Conservation (phyloP, 345 rosid species). For the Moricandia arvensis region DNA sequence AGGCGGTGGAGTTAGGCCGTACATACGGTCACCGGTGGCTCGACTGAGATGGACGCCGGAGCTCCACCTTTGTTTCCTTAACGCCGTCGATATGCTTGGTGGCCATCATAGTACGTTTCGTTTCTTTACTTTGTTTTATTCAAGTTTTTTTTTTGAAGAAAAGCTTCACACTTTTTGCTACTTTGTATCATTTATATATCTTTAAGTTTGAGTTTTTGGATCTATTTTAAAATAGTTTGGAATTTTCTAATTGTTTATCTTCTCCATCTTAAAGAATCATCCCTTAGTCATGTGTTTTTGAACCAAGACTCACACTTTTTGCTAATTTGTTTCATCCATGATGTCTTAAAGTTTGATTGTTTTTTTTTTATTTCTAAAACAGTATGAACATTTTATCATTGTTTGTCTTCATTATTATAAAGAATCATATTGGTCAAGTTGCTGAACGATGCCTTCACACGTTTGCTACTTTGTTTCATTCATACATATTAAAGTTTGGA, state of each 20-base stretch:
- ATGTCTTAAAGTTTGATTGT: background rate
- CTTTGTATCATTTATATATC: background rate
- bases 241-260: background rate
- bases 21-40: slow-evolving; percentile 86
- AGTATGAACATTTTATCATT: background rate
- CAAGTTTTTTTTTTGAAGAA: background rate
- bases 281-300: background rate
- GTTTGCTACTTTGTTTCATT: background rate
- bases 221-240: background rate
- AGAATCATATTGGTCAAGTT: background rate
- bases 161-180: background rate
- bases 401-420: background rate
- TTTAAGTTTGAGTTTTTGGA: background rate
- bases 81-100: slow-evolving; percentile 86
- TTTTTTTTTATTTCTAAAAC: background rate
- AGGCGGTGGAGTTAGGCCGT: slow-evolving; percentile 75
- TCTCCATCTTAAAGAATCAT: background rate
- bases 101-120: slow-evolving; percentile 72
- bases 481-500: background rate
- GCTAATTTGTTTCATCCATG: background rate
- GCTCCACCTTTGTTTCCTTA: slow-evolving; percentile 87
- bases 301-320: background rate
- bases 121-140: background rate
- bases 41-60: slow-evolving; percentile 98
- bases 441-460: background rate